Percentiles rank a stretch among this genome's conserved stretches.
Conservation (phyloP, 306 rosid genomes). For the Dalbergia oliveri region DNA sequence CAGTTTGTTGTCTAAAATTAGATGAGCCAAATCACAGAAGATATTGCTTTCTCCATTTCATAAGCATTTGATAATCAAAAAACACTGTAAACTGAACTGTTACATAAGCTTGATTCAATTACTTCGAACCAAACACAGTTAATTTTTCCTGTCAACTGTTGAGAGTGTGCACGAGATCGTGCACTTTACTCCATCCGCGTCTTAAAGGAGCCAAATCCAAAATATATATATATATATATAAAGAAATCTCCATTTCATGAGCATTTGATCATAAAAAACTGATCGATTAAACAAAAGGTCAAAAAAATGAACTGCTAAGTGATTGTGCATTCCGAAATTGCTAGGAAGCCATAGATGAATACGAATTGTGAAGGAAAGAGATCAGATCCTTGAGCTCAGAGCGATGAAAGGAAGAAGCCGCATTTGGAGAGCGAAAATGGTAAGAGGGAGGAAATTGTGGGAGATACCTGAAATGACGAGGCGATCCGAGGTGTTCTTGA, state of each 20-base stretch:
- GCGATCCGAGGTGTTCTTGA: slow-evolving; percentile 85
- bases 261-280: slow-evolving; percentile 25
- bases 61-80: too few relatives aligned
- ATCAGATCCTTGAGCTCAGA: slow-evolving; percentile 48
- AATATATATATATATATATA: too few relatives aligned
- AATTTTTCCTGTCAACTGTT: too few relatives aligned
- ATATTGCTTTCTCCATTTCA: too few relatives aligned
- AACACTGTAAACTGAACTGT: too few relatives aligned
- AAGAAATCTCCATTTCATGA: not conserved
- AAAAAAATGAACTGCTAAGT: slow-evolving; percentile 29
- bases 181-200: not conserved
- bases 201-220: not conserved
- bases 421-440: not conserved
- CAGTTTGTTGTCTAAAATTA: too few relatives aligned
- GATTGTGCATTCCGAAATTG: slow-evolving; percentile 28
- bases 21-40: too few relatives aligned
- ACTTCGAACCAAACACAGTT: too few relatives aligned
- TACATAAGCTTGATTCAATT: too few relatives aligned
- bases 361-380: slow-evolving; percentile 19
- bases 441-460: not conserved
- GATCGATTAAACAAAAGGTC: not conserved
- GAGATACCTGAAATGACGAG: slow-evolving; percentile 84
- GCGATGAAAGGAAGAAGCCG: slow-evolving; percentile 30
- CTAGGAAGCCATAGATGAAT: not conserved
- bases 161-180: too few relatives aligned